A percentile compares a stretch with the other conserved stretches of the same genome.
phyloP scores from a whole-genome alignment of 2,329 filamentous ascomycete species.

The Penicillium verrucosum region DNA sequence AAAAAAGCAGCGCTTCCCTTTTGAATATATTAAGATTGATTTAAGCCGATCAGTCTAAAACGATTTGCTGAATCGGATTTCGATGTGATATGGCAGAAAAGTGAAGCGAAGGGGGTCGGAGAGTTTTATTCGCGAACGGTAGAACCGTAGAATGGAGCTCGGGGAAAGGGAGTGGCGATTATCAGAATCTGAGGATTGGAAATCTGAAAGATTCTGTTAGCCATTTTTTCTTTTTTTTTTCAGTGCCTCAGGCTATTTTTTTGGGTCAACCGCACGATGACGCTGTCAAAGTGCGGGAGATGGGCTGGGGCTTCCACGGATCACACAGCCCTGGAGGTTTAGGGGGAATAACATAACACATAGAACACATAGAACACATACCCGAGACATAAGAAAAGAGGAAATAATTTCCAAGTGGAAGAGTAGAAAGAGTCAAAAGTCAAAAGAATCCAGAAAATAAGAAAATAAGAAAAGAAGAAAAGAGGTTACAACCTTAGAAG shows the following conservation, averaged over 20 bases:
- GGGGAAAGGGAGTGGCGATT: slow-evolving; percentile 11
- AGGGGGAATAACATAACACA: neutral
- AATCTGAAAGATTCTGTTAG: neutral
- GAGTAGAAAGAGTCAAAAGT: too few relatives aligned
- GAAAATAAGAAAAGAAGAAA: too few relatives aligned
- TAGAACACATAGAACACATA: neutral
- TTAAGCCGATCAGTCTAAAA: neutral
- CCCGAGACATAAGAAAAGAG: slow-evolving; percentile 1
- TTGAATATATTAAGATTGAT: neutral
- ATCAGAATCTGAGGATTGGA: neutral
- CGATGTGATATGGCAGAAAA: neutral
- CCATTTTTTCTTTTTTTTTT: neutral
- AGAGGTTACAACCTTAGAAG: neutral
- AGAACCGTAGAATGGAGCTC: slow-evolving; percentile 8
- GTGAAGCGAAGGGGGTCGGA: neutral
- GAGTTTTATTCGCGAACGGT: slow-evolving; percentile 10
- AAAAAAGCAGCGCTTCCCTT: neutral
- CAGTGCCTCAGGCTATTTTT: neutral
- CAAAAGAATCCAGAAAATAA: too few relatives aligned
- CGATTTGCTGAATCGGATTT: neutral
- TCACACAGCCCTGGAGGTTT: slow-evolving; percentile 4
- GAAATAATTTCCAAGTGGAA: neutral
- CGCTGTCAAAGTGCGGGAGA: slow-evolving; percentile 37
- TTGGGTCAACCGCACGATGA: slow-evolving; percentile 28
- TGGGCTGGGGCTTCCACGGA: slow-evolving; percentile 32